Conservation (phyloP, 1,139 yeast species). For the Candida neerlandica region DNA sequence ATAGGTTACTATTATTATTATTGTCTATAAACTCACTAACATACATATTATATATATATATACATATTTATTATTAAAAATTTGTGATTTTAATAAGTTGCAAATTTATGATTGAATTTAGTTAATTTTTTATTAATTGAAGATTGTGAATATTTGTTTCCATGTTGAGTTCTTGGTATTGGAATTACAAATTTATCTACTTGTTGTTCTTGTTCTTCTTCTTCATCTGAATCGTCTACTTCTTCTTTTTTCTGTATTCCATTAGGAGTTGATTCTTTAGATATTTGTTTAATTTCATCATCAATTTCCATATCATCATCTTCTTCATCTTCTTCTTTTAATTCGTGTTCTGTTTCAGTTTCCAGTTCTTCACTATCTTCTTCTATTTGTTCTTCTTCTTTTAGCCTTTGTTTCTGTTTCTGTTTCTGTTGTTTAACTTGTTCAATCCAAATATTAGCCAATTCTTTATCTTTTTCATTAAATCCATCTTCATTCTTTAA, state of each 20-base stretch:
- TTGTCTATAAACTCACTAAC: background rate
- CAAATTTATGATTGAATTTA: background rate
- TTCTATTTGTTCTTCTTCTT: slow-evolving; percentile 1
- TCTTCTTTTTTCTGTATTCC: background rate
- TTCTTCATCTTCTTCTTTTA: background rate
- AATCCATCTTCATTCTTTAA: slow-evolving; percentile 4
- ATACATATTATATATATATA: background rate
- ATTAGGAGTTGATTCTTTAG: slow-evolving; percentile 1
- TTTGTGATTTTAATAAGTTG: background rate
- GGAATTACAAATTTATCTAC: background rate
- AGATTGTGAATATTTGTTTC: background rate
- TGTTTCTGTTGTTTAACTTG: background rate
- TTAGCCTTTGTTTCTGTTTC: background rate
- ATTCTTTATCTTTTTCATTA: slow-evolving; percentile 9
- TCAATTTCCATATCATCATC: slow-evolving; percentile 3
- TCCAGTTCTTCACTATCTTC: slow-evolving; percentile 5
- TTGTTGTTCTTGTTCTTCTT: background rate
- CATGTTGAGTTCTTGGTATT: slow-evolving; percentile 1
- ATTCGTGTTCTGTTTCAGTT: background rate
- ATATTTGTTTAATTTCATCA: slow-evolving; percentile 1
- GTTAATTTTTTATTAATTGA: background rate
- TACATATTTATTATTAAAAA: background rate
- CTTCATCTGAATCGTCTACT: background rate
- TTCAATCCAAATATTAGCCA: slow-evolving; percentile 7
- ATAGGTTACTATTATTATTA: background rate